Percentiles rank a stretch among this genome's conserved stretches.
Conservation (phyloP, 345 rosid species). For the Acer campestre region DNA sequence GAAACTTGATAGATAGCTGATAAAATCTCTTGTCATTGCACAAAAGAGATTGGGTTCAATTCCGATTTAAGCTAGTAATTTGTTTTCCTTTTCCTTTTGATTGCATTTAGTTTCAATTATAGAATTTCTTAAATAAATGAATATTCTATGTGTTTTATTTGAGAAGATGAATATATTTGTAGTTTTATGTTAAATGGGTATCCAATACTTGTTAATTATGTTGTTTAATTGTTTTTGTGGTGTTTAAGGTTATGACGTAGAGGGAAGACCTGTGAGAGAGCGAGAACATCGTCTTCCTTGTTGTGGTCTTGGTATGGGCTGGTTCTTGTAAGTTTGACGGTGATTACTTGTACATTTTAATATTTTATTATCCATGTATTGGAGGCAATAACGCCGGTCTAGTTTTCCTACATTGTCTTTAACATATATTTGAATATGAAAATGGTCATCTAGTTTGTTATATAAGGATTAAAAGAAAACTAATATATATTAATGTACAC, state of each 20-base stretch:
- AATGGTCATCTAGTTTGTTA: too few relatives aligned
- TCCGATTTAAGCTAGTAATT: too few relatives aligned
- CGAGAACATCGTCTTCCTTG: conserved; percentile 63
- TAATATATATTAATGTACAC: background rate
- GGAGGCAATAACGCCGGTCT: background rate
- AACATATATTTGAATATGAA: background rate
- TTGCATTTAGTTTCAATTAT: too few relatives aligned
- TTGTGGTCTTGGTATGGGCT: conserved; percentile 89
- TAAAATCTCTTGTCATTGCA: too few relatives aligned
- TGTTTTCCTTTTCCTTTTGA: too few relatives aligned
- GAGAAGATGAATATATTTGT: background rate
- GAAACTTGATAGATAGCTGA: too few relatives aligned
- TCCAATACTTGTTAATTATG: background rate
- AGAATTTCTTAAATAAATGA: too few relatives aligned
- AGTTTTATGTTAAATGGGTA: background rate
- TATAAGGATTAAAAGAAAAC: background rate
- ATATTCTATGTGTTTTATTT: too few relatives aligned
- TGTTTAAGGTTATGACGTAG: conserved; percentile 55
- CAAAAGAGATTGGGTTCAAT: too few relatives aligned
- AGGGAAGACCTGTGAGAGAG: conserved; percentile 50
- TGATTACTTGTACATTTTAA: background rate
- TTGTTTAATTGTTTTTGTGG: conserved; percentile 6
- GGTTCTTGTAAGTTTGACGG: conserved; percentile 72
- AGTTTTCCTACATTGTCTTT: background rate
- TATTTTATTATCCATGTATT: background rate